Conservation (phyloP, 2,329 filamentous ascomycete species). For the Neurospora crassa region DNA sequence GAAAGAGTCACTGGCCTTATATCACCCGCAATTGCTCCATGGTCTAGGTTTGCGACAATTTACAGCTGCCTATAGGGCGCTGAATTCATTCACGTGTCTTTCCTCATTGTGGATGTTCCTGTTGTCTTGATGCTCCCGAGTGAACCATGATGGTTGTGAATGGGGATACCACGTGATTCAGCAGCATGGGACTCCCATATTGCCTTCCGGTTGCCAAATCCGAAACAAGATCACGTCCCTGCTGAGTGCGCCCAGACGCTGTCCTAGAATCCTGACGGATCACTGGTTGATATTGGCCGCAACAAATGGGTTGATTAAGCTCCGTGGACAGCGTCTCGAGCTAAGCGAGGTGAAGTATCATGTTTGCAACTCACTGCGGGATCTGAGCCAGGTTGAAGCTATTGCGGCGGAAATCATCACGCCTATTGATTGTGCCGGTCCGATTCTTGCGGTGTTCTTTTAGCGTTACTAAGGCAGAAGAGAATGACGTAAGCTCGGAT, state of each 20-base stretch:
- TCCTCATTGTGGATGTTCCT: neutral
- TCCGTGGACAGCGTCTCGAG: conserved; percentile 44
- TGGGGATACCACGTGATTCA: neutral
- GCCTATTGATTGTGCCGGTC: neutral
- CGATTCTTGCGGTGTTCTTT: conserved; percentile 2
- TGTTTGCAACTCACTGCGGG: conserved; percentile 15
- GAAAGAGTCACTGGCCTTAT: neutral
- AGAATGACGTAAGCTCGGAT: neutral
- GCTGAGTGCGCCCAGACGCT: conserved; percentile 17
- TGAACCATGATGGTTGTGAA: neutral
- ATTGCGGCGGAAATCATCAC: neutral
- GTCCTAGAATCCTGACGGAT: conserved; percentile 24
- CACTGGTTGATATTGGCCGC: conserved; percentile 33
- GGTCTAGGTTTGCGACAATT: neutral
- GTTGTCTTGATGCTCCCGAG: neutral
- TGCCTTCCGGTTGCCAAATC: neutral
- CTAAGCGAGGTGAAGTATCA: conserved; percentile 25
- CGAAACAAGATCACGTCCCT: neutral
- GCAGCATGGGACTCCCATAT: neutral
- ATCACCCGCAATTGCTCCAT: neutral
- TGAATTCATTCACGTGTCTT: neutral
- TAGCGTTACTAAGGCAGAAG: neutral
- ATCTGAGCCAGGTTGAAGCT: neutral
- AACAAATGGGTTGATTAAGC: conserved; percentile 45
- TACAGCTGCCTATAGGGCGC: neutral